Base-by-base conservation (phyloP, 1,139 yeast species). In the Tardiomyces blankii region DNA sequence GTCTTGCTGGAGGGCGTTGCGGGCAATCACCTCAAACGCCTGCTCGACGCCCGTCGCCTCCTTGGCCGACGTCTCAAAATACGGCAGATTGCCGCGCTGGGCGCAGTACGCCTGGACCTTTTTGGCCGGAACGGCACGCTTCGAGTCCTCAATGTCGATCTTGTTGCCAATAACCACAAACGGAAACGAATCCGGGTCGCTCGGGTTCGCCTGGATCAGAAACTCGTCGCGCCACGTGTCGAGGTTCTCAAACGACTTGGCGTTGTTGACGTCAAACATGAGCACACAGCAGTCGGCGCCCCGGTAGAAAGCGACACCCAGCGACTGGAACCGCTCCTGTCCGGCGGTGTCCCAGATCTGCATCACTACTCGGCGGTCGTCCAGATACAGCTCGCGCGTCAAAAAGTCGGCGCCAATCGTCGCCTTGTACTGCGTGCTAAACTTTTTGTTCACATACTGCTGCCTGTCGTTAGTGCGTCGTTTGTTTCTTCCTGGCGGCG, bases 281-380 rank as follows among this genome's bases (percentile, higher is more conserved):
- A 91, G 74, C 9, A 91, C 97, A 67, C 98, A 91, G 66, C 98
- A 91, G 65, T 91, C 98, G 1, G 98, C 96, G 35, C 98, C 98
- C 57, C 98, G 74, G 66, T 91, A 91, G 64, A 91, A 91, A 1
- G 98, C 98, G 42, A 91, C 97, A 16, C 98, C 98, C 52, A 91
- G 73, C 50, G 94, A 82, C 67, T 91, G 98, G 68, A 84, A 83
- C 54, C 94, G 71, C 62, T 83, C 94, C 64, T 83, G 94, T 25
- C 94, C 93, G 1, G 93, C 93, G 6, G 94, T 83, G 60, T 83
- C 94, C 94, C 94, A 83, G 49, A 84, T 80, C 72, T 91, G 96
- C 73, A 84, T 74, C 27, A 88, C 80, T 12, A 82, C 89, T 53
- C 77, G 75, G 56, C 83, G 78, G 62, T 82, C 91, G 63, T 91